phyloP scores from a whole-genome alignment of 2,329 filamentous ascomycete species.

The Colletotrichum sp. region DNA sequence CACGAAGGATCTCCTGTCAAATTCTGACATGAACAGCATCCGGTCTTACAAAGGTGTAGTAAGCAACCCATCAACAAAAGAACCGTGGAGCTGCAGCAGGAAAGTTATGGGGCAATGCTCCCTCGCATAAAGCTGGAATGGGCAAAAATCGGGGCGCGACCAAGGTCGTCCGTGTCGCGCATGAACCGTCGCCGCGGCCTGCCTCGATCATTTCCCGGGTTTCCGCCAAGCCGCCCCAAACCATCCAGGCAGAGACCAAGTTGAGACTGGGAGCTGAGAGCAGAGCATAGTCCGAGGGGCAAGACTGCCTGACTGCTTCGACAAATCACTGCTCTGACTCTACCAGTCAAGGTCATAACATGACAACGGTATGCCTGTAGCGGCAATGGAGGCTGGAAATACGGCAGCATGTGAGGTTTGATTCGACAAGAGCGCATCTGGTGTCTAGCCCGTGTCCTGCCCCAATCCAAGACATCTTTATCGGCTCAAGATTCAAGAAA shows the following conservation, averaged over 20 bases:
- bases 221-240: not conserved
- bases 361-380: not conserved
- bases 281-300: not conserved
- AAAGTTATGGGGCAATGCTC: not conserved
- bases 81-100: not conserved
- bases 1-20: not conserved
- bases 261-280: not conserved
- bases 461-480: not conserved
- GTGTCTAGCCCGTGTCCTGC: not conserved
- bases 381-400: not conserved
- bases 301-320: not conserved
- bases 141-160: not conserved
- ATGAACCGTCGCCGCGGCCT: not conserved
- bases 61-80: not conserved
- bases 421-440: not conserved
- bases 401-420: not conserved
- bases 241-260: not conserved
- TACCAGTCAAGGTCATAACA: not conserved
- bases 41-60: not conserved
- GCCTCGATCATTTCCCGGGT: not conserved
- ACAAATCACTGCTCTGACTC: not conserved
- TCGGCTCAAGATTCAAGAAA: not conserved
- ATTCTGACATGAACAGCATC: not conserved
- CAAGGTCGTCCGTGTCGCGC: not conserved
- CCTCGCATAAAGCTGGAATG: not conserved